Percentiles rank a stretch among this genome's conserved stretches.
These are phyloP conservation scores for Exophiala lecanii-corni DNA, from an alignment of 2,329 filamentous ascomycete species.

Conservation along the genomic window DNA sequence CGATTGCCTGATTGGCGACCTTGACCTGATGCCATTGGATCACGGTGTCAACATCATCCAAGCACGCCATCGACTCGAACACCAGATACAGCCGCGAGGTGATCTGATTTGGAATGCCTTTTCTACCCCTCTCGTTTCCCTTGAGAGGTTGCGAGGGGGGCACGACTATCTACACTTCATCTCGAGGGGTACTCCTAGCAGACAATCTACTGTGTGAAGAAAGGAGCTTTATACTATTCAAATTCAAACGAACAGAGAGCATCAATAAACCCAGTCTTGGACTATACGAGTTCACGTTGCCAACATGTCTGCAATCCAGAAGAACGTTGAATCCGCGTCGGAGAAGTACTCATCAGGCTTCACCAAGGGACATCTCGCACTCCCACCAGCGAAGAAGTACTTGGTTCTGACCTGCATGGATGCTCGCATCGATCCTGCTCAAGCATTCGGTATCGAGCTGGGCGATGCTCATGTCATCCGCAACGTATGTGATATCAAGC, in stretches of 20 bases:
- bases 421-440: constrained; percentile 63
- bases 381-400: constrained; percentile 68
- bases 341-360: constrained; percentile 56
- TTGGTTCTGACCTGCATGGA: constrained; percentile 77
- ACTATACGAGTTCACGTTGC: too few relatives aligned
- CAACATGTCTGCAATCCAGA: constrained; percentile 47
- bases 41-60: neutral
- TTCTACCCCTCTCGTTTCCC: constrained; percentile 5
- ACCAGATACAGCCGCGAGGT: neutral
- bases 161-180: too few relatives aligned
- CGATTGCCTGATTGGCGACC: neutral
- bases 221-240: neutral
- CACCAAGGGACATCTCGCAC: constrained; percentile 59
- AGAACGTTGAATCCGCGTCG: constrained; percentile 56
- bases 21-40: constrained; percentile 3
- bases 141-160: neutral
- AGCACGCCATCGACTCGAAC: constrained; percentile 6
- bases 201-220: too few relatives aligned
- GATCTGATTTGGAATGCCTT: neutral
- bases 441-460: constrained; percentile 64
- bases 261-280: too few relatives aligned
- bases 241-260: neutral
- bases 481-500: constrained; percentile 44
- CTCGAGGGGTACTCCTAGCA: too few relatives aligned
- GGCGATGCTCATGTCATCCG: constrained; percentile 77